Conservation (phyloP, 331 rosid species). For the Stylosanthes scabra region DNA sequence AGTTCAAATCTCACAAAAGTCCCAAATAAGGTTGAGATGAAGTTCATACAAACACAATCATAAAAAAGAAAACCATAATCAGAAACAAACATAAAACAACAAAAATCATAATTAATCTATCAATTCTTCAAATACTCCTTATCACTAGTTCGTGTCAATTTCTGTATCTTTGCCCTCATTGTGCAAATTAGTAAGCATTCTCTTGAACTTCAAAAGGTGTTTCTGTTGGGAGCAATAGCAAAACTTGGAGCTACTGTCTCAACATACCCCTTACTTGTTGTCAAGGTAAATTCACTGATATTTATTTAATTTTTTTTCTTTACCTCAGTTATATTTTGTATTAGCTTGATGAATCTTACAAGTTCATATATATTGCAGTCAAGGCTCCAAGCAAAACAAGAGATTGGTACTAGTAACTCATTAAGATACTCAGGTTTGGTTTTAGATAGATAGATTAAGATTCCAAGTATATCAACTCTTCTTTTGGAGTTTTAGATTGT, state of each 20-base stretch:
- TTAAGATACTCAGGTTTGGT: conserved; percentile 87
- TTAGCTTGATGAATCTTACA: conserved; percentile 30
- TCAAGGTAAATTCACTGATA: conserved; percentile 60
- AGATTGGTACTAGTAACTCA: conserved; percentile 74
- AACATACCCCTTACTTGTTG: conserved; percentile 82
- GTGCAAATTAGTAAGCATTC: conserved; percentile 30
- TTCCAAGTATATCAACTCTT: background rate
- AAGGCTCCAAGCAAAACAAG: conserved; percentile 92
- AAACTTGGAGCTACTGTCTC: conserved; percentile 86
- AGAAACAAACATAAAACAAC: too few relatives aligned
- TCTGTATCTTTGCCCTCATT: too few relatives aligned
- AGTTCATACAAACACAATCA: too few relatives aligned
- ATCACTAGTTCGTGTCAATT: too few relatives aligned
- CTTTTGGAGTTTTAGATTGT: background rate
- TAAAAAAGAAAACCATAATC: too few relatives aligned
- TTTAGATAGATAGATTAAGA: conserved; percentile 2
- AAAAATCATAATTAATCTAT: too few relatives aligned
- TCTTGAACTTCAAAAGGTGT: conserved; percentile 56
- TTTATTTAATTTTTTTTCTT: too few relatives aligned
- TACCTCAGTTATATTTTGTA: background rate
- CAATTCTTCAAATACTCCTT: too few relatives aligned
- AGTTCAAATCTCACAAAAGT: too few relatives aligned
- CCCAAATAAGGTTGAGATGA: too few relatives aligned
- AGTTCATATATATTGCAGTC: conserved; percentile 59
- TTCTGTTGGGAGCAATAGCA: conserved; percentile 77